Base-by-base conservation (phyloP, 202 grass and related monocot genomes). In the Panicum hallii region DNA sequence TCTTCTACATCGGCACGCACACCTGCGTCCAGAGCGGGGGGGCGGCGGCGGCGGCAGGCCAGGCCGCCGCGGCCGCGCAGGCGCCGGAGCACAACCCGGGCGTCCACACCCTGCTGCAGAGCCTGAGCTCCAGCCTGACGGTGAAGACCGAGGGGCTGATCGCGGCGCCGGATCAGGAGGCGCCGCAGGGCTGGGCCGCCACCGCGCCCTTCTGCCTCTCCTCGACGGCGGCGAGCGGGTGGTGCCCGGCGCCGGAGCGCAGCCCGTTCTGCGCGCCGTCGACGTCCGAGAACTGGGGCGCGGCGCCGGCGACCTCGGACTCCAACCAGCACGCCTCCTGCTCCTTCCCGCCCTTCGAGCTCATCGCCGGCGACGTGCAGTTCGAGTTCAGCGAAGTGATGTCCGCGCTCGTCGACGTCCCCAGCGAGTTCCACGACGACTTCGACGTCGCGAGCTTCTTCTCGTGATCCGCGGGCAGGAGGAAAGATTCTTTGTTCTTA, bases 1-100 rank as follows among this genome's bases (percentile, higher is more conserved):
- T 97, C 57, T 43, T 83, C 41, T 99, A 97, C 80, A 72, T 83
- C 79, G 93, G 97, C 45, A 43, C 32, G 0, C 97, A 99, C 90
- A 97, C 90, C 12, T 99, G 93, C 49, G 38, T 70, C 4, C 73
- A 85, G 2, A 89, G 0, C 11, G 67, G 78, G 5, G 82, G 20
- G 68, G 63, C 13, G 53, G 82, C 22, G 68, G 63, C 13, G 53
- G 22, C 11, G n/a, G 44, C 71, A 44, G 60, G 40, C 0, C 55
- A 40, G 75, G 7, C 7, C 11, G 72, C 49, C 49, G 40, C 14
- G 1, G 58, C 26, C 44, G 42, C 30, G 20, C 47, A 17, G 41
- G 11, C 34, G 77, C 69, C 28, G 43, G 46, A 10, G 69, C 23
- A 9, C 5, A 84, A 63, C 58, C 34, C 43, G 61, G 48, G 72